These are phyloP conservation scores for Durusdinium trenchii DNA, from an alignment of 73 alveolate genomes.

Conservation along the genomic window DNA sequence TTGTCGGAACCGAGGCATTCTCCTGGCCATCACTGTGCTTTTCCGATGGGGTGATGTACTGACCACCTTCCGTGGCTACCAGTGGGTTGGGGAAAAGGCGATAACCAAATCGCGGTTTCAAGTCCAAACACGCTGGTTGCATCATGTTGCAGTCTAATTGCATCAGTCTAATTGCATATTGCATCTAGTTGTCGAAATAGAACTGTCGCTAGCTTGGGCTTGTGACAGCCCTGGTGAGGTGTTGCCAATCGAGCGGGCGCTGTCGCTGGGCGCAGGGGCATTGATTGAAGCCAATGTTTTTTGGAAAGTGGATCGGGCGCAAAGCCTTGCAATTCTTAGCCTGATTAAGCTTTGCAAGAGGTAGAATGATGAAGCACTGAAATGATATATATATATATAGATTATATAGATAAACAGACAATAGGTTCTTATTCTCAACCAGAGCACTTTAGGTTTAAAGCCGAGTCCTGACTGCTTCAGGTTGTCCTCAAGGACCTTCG, in stretches of 20 bases:
- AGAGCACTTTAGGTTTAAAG: too few species aligned
- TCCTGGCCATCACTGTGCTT: conserved; percentile 85
- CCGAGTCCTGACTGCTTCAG: too few species aligned
- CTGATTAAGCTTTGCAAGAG: too few species aligned
- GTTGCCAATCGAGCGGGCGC: conserved; percentile 79
- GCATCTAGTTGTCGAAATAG: neutral
- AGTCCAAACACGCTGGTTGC: neutral
- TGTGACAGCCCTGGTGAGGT: too few species aligned
- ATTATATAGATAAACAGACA: neutral
- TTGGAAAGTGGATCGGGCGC: too few species aligned
- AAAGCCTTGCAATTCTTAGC: too few species aligned
- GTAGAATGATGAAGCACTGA: too few species aligned
- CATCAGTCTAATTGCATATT: neutral
- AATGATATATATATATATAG: too few species aligned
- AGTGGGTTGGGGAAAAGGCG: conserved; percentile 91
- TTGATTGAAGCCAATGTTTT: too few species aligned
- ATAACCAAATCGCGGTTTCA: neutral
- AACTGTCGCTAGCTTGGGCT: neutral
- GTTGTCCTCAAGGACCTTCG: conserved; percentile 70
- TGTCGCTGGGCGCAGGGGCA: conserved; percentile 1
- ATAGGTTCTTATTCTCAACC: too few species aligned
- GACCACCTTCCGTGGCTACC: conserved; percentile 88
- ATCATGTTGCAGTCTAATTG: neutral
- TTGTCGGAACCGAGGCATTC: conserved; percentile 13
- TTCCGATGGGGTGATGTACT: conserved; percentile 82